A percentile compares a stretch with the other conserved stretches of the same genome.
Evolutionary conservation across 2,329 filamentous ascomycete species (phyloP).

Genomic region (Calcarisporium arbuscula): DNA sequence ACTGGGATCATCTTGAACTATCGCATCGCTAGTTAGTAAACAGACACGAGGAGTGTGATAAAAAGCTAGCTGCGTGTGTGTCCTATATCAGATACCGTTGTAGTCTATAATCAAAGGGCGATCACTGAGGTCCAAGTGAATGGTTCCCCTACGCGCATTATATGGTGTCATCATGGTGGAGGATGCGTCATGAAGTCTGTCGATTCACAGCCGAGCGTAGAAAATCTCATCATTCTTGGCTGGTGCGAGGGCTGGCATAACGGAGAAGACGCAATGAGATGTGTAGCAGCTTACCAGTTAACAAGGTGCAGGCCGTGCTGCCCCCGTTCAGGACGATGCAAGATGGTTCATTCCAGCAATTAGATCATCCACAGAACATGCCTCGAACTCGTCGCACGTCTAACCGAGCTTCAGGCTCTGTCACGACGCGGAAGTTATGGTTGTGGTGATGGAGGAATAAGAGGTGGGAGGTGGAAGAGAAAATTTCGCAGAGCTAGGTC

Average conservation of each 20-base stretch:
- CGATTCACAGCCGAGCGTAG: neutral
- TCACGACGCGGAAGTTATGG: no score
- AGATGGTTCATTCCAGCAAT: no score
- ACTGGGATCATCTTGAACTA: constrained; percentile 42
- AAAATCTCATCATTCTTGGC: constrained; percentile 2
- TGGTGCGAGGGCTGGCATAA: constrained; percentile 14
- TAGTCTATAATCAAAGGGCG: constrained; percentile 72
- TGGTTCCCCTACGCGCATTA: constrained; percentile 52
- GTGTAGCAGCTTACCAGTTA: no score
- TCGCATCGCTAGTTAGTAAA: constrained; percentile 3
- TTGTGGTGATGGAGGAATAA: constrained; percentile 1
- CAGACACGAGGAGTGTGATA: neutral
- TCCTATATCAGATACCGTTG: constrained; percentile 87
- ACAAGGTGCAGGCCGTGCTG: no score
- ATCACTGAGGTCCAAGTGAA: constrained; percentile 57
- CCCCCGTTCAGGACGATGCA: no score
- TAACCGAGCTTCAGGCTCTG: neutral
- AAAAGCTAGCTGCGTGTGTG: constrained; percentile 3
- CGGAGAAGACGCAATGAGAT: no score
- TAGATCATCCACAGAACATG: no score
- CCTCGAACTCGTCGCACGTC: no score
- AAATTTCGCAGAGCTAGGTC: constrained; percentile 4
- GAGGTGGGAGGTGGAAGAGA: neutral
- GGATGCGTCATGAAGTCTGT: constrained; percentile 9
- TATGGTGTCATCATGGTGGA: constrained; percentile 55